A percentile compares a stretch with the other conserved stretches of the same genome.
phyloP scores from a whole-genome alignment of 1,284 basidiomycete genomes.

The Fomitiporia mediterranea region DNA sequence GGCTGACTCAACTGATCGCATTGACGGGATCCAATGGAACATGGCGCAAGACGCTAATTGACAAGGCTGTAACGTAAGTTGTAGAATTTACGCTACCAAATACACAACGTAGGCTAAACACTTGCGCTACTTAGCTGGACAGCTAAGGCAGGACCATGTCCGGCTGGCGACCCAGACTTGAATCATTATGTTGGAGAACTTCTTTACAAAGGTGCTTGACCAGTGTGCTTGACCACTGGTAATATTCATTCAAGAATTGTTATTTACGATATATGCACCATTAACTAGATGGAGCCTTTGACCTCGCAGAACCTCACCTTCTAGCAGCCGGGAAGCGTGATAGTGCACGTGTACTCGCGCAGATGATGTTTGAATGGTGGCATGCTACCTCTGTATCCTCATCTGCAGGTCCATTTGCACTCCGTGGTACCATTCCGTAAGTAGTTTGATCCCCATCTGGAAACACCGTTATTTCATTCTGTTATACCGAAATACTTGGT shows the following conservation, averaged over 20 bases:
- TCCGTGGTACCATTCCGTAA: slow-evolving; percentile 80
- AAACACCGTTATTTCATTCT: slow-evolving; percentile 14
- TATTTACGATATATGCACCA: neutral
- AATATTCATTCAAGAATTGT: neutral
- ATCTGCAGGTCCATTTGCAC: slow-evolving; percentile 65
- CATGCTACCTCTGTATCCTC: slow-evolving; percentile 33
- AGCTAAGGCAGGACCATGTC: slow-evolving; percentile 65
- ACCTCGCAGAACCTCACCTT: slow-evolving; percentile 73
- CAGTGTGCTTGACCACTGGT: neutral
- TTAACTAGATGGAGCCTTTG: slow-evolving; percentile 64
- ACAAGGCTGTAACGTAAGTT: slow-evolving; percentile 72
- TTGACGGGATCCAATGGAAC: slow-evolving; percentile 66
- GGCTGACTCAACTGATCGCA: slow-evolving; percentile 78
- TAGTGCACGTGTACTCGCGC: slow-evolving; percentile 79
- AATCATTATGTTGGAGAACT: slow-evolving; percentile 87
- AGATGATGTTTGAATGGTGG: slow-evolving; percentile 81
- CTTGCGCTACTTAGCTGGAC: slow-evolving; percentile 61
- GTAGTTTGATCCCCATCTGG: slow-evolving; percentile 29
- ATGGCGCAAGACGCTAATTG: slow-evolving; percentile 79
- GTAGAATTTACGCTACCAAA: neutral
- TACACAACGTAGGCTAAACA: neutral
- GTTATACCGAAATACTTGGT: no score
- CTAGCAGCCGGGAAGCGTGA: slow-evolving; percentile 83
- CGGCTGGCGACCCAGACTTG: slow-evolving; percentile 80
- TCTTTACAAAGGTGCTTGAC: slow-evolving; percentile 71